These are phyloP conservation scores for Salisapilia sapeloensis DNA, from an alignment of 352 stramenopile species.

Conservation along the genomic window DNA sequence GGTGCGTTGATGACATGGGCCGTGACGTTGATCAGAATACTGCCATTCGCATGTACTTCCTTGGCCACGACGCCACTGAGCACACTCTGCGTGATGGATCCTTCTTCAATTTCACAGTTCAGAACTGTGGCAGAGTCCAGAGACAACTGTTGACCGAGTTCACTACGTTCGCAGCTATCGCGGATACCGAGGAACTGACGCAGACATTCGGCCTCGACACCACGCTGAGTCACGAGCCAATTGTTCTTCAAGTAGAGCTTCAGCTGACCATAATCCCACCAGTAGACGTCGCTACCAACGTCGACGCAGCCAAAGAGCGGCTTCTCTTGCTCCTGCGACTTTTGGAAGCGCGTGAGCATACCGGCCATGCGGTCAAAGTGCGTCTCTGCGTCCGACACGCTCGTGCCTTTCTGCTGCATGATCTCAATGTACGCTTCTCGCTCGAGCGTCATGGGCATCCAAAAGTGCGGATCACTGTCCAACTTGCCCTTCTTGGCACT, in stretches of 20 bases:
- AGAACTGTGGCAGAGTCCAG: conserved; percentile 59
- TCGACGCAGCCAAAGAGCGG: conserved; percentile 94
- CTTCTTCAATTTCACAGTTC: conserved; percentile 57
- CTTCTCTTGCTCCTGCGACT: conserved; percentile 33
- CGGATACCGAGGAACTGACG: conserved; percentile 66
- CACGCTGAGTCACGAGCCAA: conserved; percentile 80
- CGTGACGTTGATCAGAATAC: conserved; percentile 97
- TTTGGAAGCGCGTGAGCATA: conserved; percentile 82
- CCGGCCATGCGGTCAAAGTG: conserved; percentile 87
- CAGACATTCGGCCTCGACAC: conserved; percentile 64
- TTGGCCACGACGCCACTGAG: conserved; percentile 81
- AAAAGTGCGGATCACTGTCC: conserved; percentile 96
- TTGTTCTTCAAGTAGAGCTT: conserved; percentile 98
- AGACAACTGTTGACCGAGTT: conserved; percentile 27
- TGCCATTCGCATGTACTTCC: conserved; percentile 86
- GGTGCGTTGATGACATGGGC: conserved; percentile 90
- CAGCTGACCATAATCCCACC: conserved; percentile 98
- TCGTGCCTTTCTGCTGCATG: conserved; percentile 90
- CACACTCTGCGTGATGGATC: conserved; percentile 61
- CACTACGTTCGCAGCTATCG: conserved; percentile 63
- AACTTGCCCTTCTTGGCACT: conserved; percentile 85
- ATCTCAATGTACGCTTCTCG: conserved; percentile 84
- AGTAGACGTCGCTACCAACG: conserved; percentile 93
- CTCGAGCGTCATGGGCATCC: conserved; percentile 95
- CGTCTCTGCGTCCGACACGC: conserved; percentile 30